Evolutionary conservation across 148 eudicot genomes (phyloP), one percentile per base, ranked within the genome.

Genomic region (Silene conica): DNA sequence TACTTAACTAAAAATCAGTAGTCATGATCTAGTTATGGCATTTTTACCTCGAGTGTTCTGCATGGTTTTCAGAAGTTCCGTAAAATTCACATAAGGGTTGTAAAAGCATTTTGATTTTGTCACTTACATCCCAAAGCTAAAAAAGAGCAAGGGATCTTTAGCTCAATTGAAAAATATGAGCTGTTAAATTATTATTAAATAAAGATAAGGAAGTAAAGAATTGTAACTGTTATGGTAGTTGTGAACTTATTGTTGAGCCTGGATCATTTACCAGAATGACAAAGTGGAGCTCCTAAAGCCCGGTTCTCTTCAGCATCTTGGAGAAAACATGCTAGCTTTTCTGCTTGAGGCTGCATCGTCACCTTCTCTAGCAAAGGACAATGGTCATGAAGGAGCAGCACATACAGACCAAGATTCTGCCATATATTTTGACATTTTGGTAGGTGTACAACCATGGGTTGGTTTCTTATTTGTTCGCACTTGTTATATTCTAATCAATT

Each of bases 291-390:
- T 95, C 74, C 70, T 95, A 75, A 87, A 76, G 73, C 87, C 89
- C 45, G 98, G 98, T 79, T 95, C 98, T 46, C 97, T 92, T 71
- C 98, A 95, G 86, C 98, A 95, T 87, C 92, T 92, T 77, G 98
- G 98, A 82, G 98, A 92, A 78, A 95, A 95, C 82, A 88, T 95
- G 98, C 86, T 92, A 73, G 89, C 96, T 11, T 95, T 90, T 83
- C 82, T 95, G 83, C 87, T 85, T 80, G 88, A 83, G 22, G 83
- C 88, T 74, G 97, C 86, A 77, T 80, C 92, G 48, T 84, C 88
- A 69, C 70, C 92, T 70, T 80, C 75, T 73, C 88, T 90, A 69
- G 84, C 85, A n/a, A 81, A 82, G 65, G 83, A 46, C 80, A 76
- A 78, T 81, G 76, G 75, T 67, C 67, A 52, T 66, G 80, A 83